phyloP scores from a whole-genome alignment of 371 early-diverging fungal genomes.

The Parasitella parasitica region DNA sequence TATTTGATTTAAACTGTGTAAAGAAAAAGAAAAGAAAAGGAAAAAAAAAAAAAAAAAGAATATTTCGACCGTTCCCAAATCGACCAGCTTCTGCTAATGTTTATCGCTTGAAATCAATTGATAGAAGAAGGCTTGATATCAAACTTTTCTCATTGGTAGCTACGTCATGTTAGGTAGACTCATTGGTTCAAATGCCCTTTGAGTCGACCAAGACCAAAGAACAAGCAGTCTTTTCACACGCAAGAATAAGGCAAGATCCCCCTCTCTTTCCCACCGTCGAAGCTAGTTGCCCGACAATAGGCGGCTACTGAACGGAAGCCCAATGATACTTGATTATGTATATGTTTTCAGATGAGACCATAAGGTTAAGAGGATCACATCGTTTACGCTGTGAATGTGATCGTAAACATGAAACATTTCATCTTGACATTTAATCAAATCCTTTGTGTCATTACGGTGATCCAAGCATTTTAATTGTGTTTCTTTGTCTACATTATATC shows the following conservation, averaged over 20 bases:
- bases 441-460: too few relatives aligned
- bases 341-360: too few relatives aligned
- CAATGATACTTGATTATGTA: background rate
- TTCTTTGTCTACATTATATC: too few relatives aligned
- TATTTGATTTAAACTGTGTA: background rate
- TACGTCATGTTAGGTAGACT: background rate
- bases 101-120: too few relatives aligned
- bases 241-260: background rate
- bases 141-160: slow-evolving; percentile 1
- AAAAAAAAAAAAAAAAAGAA: background rate
- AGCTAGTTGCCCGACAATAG: background rate
- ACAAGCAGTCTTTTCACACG: background rate
- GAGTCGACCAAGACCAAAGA: background rate
- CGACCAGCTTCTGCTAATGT: background rate
- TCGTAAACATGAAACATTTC: too few relatives aligned
- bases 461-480: too few relatives aligned
- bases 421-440: too few relatives aligned
- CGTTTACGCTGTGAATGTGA: too few relatives aligned
- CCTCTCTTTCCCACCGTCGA: background rate
- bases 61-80: background rate
- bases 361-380: too few relatives aligned
- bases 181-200: background rate
- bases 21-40: background rate
- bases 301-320: background rate
- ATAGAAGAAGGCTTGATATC: background rate